These are phyloP conservation scores for Boechera divaricarpa DNA, from an alignment of 345 rosid genomes.

Conservation along the genomic window DNA sequence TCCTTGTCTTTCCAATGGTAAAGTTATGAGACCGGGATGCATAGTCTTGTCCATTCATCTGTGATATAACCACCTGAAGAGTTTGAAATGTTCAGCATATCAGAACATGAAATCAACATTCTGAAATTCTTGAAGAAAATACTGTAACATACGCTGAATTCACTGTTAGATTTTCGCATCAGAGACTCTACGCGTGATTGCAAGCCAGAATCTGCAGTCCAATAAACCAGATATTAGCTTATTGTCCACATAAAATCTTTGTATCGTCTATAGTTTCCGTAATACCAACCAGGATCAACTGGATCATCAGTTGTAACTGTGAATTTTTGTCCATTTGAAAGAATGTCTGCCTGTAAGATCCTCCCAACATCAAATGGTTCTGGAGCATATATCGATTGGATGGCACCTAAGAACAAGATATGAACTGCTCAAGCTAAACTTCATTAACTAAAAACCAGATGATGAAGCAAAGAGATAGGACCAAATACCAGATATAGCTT, in stretches of 20 bases:
- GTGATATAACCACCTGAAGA: constrained; percentile 75
- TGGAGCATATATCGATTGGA: constrained; percentile 74
- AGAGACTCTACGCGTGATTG: constrained; percentile 69
- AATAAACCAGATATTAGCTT: constrained; percentile 32
- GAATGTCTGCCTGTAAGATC: constrained; percentile 71
- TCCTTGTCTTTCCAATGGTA: constrained; percentile 84
- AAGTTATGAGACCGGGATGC: constrained; percentile 71
- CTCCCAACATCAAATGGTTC: constrained; percentile 92
- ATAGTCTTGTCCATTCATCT: constrained; percentile 88
- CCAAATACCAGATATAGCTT: constrained; percentile 72
- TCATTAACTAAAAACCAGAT: constrained; percentile 8
- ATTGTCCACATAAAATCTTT: not conserved
- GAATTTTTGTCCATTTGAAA: constrained; percentile 73
- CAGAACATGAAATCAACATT: not conserved
- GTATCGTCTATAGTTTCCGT: not conserved
- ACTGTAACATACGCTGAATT: constrained; percentile 68
- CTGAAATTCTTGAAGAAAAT: not conserved
- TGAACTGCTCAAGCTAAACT: constrained; percentile 23
- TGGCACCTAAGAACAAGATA: constrained; percentile 65
- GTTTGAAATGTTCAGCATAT: constrained; percentile 23
- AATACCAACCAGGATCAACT: constrained; percentile 71
- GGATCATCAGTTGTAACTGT: constrained; percentile 63
- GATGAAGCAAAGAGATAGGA: constrained; percentile 13
- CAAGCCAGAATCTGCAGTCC: constrained; percentile 66
- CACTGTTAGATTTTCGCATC: constrained; percentile 80